A percentile compares a stretch with the other conserved stretches of the same genome.
Evolutionary conservation across 371 early-diverging fungal species (phyloP).

Genomic region (Zychaea mexicana): DNA sequence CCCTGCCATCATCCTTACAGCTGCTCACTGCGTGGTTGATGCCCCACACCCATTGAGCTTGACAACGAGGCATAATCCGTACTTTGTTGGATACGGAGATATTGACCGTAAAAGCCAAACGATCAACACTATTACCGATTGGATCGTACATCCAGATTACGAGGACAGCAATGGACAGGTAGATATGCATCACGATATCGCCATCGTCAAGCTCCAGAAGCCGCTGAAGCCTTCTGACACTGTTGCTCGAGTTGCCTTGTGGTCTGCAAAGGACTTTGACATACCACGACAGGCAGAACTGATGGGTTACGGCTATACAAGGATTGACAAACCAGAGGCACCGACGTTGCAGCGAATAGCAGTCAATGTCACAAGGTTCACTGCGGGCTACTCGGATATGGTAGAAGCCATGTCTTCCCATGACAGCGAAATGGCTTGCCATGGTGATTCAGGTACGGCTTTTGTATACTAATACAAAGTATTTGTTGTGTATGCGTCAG

Average conservation of each 20-base stretch:
- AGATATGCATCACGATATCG: constrained; percentile 40
- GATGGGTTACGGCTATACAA: constrained; percentile 40
- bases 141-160: constrained; percentile 43
- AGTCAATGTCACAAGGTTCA: constrained; percentile 26
- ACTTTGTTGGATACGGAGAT: constrained; percentile 27
- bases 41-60: constrained; percentile 18
- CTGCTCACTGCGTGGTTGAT: constrained; percentile 50
- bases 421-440: constrained; percentile 32
- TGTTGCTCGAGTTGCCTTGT: constrained; percentile 30
- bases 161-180: constrained; percentile 9
- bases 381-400: constrained; percentile 14
- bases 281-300: constrained; percentile 21
- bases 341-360: constrained; percentile 20
- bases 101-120: constrained; percentile 25
- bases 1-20: constrained; percentile 45
- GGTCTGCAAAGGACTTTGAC: constrained; percentile 21
- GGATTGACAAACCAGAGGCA: constrained; percentile 20
- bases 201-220: constrained; percentile 31
- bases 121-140: constrained; percentile 25
- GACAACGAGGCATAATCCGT: constrained; percentile 20
- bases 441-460: constrained; percentile 44
- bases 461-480: neutral
- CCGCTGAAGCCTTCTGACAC: constrained; percentile 24
- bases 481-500: no score
- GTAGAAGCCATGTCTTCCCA: constrained; percentile 27